phyloP scores from a whole-genome alignment of 106 monocot species.

The Acorus calamus region DNA sequence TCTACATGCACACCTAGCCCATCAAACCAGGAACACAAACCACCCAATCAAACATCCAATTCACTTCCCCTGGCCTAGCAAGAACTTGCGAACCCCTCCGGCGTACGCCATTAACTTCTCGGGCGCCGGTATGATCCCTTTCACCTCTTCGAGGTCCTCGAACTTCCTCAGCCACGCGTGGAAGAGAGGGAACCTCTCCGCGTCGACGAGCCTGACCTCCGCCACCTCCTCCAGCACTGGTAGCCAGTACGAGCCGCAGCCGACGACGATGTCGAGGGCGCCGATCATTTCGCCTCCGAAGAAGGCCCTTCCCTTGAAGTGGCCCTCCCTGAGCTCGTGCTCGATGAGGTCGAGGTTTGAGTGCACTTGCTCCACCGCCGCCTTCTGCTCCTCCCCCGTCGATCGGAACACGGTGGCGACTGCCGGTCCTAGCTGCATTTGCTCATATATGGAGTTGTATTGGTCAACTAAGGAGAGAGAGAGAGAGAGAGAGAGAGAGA shows the following conservation, averaged over 20 bases:
- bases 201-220: conserved; percentile 49
- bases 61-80: conserved; percentile 15
- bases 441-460: background rate
- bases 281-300: conserved; percentile 74
- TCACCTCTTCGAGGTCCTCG: conserved; percentile 50
- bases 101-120: conserved; percentile 57
- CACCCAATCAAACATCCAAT: too few species aligned
- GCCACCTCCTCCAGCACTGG: conserved; percentile 51
- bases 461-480: too few species aligned
- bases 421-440: conserved; percentile 39
- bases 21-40: too few species aligned
- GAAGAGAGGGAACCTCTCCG: conserved; percentile 49
- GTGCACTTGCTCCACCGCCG: conserved; percentile 40
- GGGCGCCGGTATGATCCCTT: conserved; percentile 41
- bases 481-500: too few species aligned
- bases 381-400: conserved; percentile 38
- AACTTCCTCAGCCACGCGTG: conserved; percentile 45
- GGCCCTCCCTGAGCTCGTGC: conserved; percentile 50
- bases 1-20: too few species aligned
- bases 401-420: conserved; percentile 45
- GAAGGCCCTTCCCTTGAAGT: conserved; percentile 60
- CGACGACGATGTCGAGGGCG: conserved; percentile 60
- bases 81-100: conserved; percentile 21
- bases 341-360: conserved; percentile 49
- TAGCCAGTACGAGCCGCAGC: conserved; percentile 70